Base-by-base conservation (phyloP, 495 filamentous ascomycete genomes). In the Neurospora hispaniola region DNA sequence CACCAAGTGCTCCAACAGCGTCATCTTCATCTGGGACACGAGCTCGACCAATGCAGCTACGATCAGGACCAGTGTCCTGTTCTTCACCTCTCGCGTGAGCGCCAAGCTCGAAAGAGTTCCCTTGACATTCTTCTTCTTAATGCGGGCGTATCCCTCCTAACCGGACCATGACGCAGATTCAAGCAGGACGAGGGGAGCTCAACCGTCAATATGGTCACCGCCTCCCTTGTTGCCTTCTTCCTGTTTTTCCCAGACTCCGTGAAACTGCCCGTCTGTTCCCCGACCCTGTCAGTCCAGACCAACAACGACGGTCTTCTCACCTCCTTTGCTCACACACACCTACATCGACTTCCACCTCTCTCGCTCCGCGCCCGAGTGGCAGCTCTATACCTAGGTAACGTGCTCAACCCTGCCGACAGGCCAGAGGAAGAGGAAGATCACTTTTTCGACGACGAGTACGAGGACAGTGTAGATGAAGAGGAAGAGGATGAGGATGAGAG, bases 191-290 rank as follows among this genome's bases (percentile, higher is more conserved):
- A 88, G 76, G 74, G 73, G 11, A 79, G 74, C 2, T 81, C 90
- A 46, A 86, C 86, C 0, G 85, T 89, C 39, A 90, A 90, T 71
- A 83, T 87, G 16, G 78, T 88, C 74, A 82, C 78, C 40, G 87
- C 82, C 0, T 74, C 85, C 14, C 79, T 88, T 0, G 79, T 88
- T 1, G 83, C 75, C 2, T 72, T 85, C 0, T 81, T 86, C 0
- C 72, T 23, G 23, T 23, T 88, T 79, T 87, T 18, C 84, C 83
- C 1, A 79, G 79, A 16, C 74, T 86, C 4, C 75, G 77, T 23
- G 76, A 80, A 0, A 82, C 82, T 1, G 79, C 77, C 31, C 42
- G 23, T 4, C 14, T 38, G 5, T 20, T 44, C 68, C 59, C 70
- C 46, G 23, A 72, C 8, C 2, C 10, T 14, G 20, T 12, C 46